Evolutionary conservation across 2,329 filamentous ascomycete genomes (phyloP).

Genomic region (Aspergillus flavus): DNA sequence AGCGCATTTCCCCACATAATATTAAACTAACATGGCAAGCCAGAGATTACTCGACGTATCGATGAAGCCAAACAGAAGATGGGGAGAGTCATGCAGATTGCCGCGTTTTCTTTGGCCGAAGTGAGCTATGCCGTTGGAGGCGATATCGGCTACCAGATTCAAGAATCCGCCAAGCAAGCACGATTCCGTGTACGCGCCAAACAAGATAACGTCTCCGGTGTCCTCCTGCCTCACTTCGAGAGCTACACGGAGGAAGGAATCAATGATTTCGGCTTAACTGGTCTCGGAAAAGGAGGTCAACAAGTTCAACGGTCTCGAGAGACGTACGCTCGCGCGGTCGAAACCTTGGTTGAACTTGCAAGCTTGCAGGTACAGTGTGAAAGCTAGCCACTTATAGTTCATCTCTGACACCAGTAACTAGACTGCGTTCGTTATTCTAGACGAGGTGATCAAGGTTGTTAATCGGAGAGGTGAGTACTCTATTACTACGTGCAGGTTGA

Average conservation of each 20-base stretch:
- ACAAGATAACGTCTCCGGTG: slow-evolving; percentile 98
- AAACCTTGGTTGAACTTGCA: slow-evolving; percentile 91
- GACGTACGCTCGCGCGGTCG: slow-evolving; percentile 93
- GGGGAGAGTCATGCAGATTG: slow-evolving; percentile 98
- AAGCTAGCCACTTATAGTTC: neutral
- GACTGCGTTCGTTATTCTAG: slow-evolving; percentile 96
- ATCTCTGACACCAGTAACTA: slow-evolving; percentile 32
- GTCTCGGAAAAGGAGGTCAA: slow-evolving; percentile 93
- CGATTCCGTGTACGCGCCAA: slow-evolving; percentile 91
- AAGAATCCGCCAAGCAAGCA: slow-evolving; percentile 90
- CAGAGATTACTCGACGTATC: slow-evolving; percentile 94
- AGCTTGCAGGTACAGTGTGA: slow-evolving; percentile 70
- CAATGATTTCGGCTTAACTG: slow-evolving; percentile 95
- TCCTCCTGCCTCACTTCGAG: slow-evolving; percentile 91
- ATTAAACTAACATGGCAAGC: slow-evolving; percentile 28
- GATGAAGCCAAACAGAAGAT: slow-evolving; percentile 99
- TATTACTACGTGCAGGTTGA: neutral
- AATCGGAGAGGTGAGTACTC: slow-evolving; percentile 77
- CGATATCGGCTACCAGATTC: slow-evolving; percentile 94
- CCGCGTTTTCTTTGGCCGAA: slow-evolving; percentile 94
- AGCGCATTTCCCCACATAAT: slow-evolving; percentile 24
- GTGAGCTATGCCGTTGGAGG: slow-evolving; percentile 96
- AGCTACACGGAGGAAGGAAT: slow-evolving; percentile 85
- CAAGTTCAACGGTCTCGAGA: slow-evolving; percentile 94
- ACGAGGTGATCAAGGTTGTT: slow-evolving; percentile 99